Conservation (phyloP, 345 rosid species). For the Anacardium occidentale region DNA sequence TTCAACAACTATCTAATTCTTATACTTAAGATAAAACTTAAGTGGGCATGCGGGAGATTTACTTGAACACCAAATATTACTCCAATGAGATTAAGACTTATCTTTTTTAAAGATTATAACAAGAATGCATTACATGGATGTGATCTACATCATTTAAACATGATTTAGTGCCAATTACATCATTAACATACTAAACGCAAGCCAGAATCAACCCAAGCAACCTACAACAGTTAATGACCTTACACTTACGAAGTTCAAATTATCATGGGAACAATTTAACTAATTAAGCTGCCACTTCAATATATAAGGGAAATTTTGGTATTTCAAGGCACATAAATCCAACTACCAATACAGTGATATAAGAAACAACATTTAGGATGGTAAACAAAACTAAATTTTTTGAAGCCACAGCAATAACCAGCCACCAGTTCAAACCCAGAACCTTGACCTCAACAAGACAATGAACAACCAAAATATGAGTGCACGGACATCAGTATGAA, state of each 20-base stretch:
- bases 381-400: neutral
- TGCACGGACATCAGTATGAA: neutral
- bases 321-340: neutral
- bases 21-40: neutral
- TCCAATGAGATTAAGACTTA: too few species aligned
- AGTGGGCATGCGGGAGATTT: neutral
- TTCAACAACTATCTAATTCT: neutral
- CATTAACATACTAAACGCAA: neutral
- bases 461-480: neutral
- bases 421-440: neutral
- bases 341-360: neutral
- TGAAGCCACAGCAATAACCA: slow-evolving; percentile 6
- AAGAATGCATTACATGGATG: too few species aligned
- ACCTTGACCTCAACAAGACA: slow-evolving; percentile 1
- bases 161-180: neutral
- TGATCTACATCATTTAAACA: neutral
- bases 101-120: too few species aligned
- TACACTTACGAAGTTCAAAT: too few species aligned
- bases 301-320: too few species aligned
- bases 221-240: neutral
- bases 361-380: neutral
- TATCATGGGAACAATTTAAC: too few species aligned
- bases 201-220: neutral
- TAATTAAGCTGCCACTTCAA: neutral
- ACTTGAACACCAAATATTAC: neutral